phyloP scores from a whole-genome alignment of 2,329 filamentous ascomycete species.

The Botrytis hyacinthi region DNA sequence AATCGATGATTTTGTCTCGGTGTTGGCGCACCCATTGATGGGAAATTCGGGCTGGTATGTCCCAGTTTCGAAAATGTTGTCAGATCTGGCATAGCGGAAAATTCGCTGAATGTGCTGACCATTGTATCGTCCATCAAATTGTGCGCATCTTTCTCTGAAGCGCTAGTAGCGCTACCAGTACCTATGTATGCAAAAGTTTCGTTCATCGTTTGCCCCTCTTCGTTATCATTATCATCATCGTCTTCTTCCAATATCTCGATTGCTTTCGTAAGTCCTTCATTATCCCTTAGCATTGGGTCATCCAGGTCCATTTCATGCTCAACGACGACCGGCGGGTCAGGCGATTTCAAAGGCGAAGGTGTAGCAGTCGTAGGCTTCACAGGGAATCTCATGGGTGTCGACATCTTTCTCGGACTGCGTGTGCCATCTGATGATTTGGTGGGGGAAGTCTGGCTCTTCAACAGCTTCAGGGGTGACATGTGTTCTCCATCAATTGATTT shows the following conservation, averaged over 20 bases:
- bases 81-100: slow-evolving; percentile 86
- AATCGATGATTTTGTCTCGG: slow-evolving; percentile 33
- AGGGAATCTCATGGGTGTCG: slow-evolving; percentile 57
- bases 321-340: slow-evolving; percentile 25
- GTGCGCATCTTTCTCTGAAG: slow-evolving; percentile 13
- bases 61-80: slow-evolving; percentile 76
- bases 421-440: slow-evolving; percentile 26
- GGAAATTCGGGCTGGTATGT: slow-evolving; percentile 59
- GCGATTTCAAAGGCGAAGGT: slow-evolving; percentile 38
- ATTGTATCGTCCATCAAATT: slow-evolving; percentile 41
- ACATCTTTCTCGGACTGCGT: slow-evolving; percentile 48
- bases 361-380: slow-evolving; percentile 47
- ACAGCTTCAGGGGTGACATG: slow-evolving; percentile 34
- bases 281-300: slow-evolving; percentile 51
- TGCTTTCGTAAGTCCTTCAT: slow-evolving; percentile 55
- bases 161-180: slow-evolving; percentile 39
- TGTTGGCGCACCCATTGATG: slow-evolving; percentile 42
- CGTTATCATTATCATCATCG: slow-evolving; percentile 35
- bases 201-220: slow-evolving; percentile 29
- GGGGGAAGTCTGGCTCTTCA: slow-evolving; percentile 36
- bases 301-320: slow-evolving; percentile 43
- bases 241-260: slow-evolving; percentile 62
- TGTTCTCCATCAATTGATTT: slow-evolving; percentile 33
- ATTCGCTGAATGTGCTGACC: slow-evolving; percentile 62
- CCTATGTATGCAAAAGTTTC: slow-evolving; percentile 35